Evolutionary conservation across 2,329 filamentous ascomycete genomes (phyloP), one percentile per base, ranked within the genome.

Genomic region (Apiospora hydei): DNA sequence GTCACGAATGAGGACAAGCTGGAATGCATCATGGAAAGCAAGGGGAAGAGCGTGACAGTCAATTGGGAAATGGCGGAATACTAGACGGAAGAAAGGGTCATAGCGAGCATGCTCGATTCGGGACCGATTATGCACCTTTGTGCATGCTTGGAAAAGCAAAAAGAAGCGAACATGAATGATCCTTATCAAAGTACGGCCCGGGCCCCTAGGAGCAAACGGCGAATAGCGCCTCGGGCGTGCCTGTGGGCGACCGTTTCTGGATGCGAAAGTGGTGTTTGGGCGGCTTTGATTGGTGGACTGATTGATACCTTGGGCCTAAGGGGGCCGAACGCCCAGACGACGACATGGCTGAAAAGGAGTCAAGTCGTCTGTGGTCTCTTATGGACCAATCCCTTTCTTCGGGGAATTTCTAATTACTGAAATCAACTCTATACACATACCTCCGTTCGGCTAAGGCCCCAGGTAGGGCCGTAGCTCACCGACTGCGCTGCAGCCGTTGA

Each of bases 1-100:
- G 84, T 88, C 11, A 88, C 86, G 1, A 85, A 85, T 71, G 86
- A 88, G 76, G 87, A 88, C 72, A 88, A 86, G 74, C 81, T 88
- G 10, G 87, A 88, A 76, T 85, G 81, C 21, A 82, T 88, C 66
- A 88, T 83, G 8, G 84, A 85, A 49, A 71, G 76, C 64, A 72
- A 72, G 51, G 68, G 53, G 7, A 70, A 73, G 43, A 68, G 72
- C 1, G 30, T 73, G n/a, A 47, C 57, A 30, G 70, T 71, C 14
- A 51, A 64, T 30, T 64, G 57, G 57, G 57, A 64, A 0, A 8
- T 30, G 57, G 34, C 30, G 30, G 57, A 64, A 41, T 64, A 64
- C 34, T 64, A 64, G 57, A 11, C 3, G 16, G 30, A 18, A 18
- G 13, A 30, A n/a, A 53, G 53, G 53, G 34, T n/a, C 4, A 41